Evolutionary conservation across 1,284 basidiomycete species (phyloP), one percentile per base, ranked within the genome.

Genomic region (Ustilago nuda): DNA sequence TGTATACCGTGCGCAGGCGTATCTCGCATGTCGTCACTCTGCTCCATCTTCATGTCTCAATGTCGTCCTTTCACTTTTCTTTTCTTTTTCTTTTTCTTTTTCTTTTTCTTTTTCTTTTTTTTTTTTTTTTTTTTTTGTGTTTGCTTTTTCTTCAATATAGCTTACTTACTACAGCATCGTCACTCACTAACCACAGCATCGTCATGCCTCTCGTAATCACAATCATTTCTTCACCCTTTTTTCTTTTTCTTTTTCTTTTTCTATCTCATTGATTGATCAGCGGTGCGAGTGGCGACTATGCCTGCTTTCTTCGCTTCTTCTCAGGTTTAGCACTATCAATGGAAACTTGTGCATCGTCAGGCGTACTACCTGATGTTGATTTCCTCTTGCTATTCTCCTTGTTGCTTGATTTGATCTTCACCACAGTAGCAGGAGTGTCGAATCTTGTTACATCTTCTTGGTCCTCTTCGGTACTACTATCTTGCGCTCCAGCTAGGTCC

Each of bases 291-390:
- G 19, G 11, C 19, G 0, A 17, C 51, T 39, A 72, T 8, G 64
- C 57, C 37, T 70, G 62, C 52, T 66, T 75, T 64, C 67, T 62
- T 15, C 67, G 56, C 54, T 75, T 75, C 64, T 75, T 75, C 6
- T 73, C 71, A 39, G 58, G 61, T 32, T 62, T 69, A n/a, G 52
- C 41, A 17, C 23, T 35, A 8, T 39, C 36, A 11, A 35, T 19
- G 4, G 23, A 32, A 7, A 6, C 39, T 12, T 60, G 55, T 39
- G 32, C 23, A 6, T 56, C 43, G 8, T 19, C 33, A 11, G 48
- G 11, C 8, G 23, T 45, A 30, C 8, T 13, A 7, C 11, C n/a
- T 15, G 54, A 33, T 4, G 46, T 66, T 9, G 71, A 61, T 35
- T 73, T 73, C 19, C 71, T 48, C 43, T 73, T 72, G 32, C 30